Evolutionary conservation across 306 rosid species (phyloP), one percentile per base, ranked within the genome.

Genomic region (Geum urbanum): DNA sequence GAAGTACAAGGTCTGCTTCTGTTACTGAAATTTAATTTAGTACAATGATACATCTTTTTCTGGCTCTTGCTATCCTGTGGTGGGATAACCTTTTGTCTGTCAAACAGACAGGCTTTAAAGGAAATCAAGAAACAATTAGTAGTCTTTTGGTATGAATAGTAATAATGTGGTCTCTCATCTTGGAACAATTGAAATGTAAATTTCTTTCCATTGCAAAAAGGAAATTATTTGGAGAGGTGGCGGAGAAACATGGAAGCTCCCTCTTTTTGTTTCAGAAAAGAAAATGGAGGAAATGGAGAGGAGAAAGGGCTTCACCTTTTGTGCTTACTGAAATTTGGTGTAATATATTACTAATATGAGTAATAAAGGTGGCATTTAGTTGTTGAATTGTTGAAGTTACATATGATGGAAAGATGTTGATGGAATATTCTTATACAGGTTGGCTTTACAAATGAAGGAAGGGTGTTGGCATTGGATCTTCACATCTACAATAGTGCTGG

Each of bases 381-480:
- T 61, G 56, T 24, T 40, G 59, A 68, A 47, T 70, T 63, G 69
- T 18, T 35, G 24, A 61, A 53, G 68, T 81, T 69, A 69, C 37
- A 59, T 40, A 44, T 53, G 53, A 50, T 74, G 63, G 52, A 74
- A 62, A 67, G 37, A 27, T 48, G 41, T 9, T 67, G 71, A 75
- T 74, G 70, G 66, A 66, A n/a, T 44, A 37, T 55, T 62, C 69
- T 56, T 71, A 49, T 68, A 56, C 69, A 94, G 97, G 96, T 94
- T 56, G 98, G 97, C 72, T 90, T 88, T 82, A 94, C 96, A 67
- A 94, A 87, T 84, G 92, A 88, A 70, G 97, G 98, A 71, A 88
- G 72, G 78, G 92, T 94, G 67, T 84, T 94, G 50, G 95, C 97
- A 4, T 69, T 94, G 80, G 98, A 90, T 83, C 89, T 94, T 76